A percentile compares a stretch with the other conserved stretches of the same genome.
These are phyloP conservation scores for Perilla frutescens DNA, from an alignment of 257 asterid species.

Conservation along the genomic window DNA sequence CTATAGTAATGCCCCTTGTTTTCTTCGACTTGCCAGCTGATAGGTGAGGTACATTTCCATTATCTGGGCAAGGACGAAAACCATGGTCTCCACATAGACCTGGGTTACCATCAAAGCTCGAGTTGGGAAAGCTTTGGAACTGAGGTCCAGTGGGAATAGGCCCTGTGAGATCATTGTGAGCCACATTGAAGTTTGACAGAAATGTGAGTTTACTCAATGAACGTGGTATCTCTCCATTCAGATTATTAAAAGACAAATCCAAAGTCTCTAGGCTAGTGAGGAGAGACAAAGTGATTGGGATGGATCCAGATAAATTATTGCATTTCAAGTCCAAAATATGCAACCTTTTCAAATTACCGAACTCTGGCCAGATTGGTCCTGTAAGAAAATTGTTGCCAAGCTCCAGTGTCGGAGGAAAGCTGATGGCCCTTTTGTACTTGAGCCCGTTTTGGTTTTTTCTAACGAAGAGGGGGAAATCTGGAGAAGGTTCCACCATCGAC, in stretches of 20 bases:
- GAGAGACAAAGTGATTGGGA: slow-evolving; percentile 62
- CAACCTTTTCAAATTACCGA: slow-evolving; percentile 65
- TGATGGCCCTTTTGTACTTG: slow-evolving; percentile 57
- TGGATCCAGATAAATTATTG: slow-evolving; percentile 66
- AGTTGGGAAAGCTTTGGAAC: slow-evolving; percentile 58
- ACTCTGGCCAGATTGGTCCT: slow-evolving; percentile 77
- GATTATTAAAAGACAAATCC: slow-evolving; percentile 71
- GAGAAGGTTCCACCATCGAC: slow-evolving; percentile 48
- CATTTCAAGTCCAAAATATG: slow-evolving; percentile 67
- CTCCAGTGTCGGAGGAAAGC: slow-evolving; percentile 72
- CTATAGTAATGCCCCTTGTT: slow-evolving; percentile 44
- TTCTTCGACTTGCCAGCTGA: slow-evolving; percentile 37
- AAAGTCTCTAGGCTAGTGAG: slow-evolving; percentile 66
- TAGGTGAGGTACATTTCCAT: slow-evolving; percentile 27
- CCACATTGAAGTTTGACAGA: slow-evolving; percentile 64
- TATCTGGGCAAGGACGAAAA: slow-evolving; percentile 40
- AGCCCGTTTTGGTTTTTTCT: slow-evolving; percentile 48
- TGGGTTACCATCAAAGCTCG: slow-evolving; percentile 73
- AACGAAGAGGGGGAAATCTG: slow-evolving; percentile 63
- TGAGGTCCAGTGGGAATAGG: slow-evolving; percentile 64
- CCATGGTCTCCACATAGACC: slow-evolving; percentile 67
- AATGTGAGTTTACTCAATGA: slow-evolving; percentile 61
- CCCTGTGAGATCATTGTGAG: slow-evolving; percentile 69
- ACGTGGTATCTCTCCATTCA: slow-evolving; percentile 66
- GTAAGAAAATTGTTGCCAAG: slow-evolving; percentile 69